A percentile compares a stretch with the other conserved stretches of the same genome.
Conservation (phyloP, 2,329 filamentous ascomycete species). For the Venturia effusa region DNA sequence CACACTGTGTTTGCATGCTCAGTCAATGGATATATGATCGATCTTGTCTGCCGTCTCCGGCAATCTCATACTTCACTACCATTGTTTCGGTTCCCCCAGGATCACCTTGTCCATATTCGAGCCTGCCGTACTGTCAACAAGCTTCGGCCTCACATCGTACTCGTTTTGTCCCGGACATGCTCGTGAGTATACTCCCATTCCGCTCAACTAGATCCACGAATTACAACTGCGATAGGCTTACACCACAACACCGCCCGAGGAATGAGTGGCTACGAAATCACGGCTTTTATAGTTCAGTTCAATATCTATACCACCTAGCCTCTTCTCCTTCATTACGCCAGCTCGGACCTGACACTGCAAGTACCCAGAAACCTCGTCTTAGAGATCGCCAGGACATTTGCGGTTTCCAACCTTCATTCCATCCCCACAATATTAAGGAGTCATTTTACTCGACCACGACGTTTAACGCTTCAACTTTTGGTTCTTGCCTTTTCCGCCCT, state of each 20-base stretch:
- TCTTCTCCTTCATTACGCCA: background rate
- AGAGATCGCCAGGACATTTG: background rate
- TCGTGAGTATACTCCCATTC: background rate
- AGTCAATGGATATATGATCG: too few species aligned
- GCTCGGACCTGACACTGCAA: background rate
- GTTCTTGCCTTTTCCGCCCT: background rate
- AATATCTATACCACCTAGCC: background rate
- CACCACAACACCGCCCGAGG: background rate
- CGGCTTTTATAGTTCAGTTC: background rate
- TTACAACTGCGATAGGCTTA: too few species aligned
- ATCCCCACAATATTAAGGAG: too few species aligned
- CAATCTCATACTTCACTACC: too few species aligned
- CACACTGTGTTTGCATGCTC: too few species aligned
- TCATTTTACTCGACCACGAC: background rate
- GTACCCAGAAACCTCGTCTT: background rate
- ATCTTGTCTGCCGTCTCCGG: too few species aligned
- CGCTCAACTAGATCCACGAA: background rate
- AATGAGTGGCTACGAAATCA: background rate
- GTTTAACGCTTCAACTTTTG: background rate
- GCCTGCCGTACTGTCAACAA: too few species aligned
- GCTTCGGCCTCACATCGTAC: background rate
- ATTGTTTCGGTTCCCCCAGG: too few species aligned
- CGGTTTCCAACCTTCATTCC: background rate
- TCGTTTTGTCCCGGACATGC: background rate
- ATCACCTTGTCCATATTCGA: too few species aligned